Conservation (phyloP, 345 rosid genomes). For the Gossypium bickii region DNA sequence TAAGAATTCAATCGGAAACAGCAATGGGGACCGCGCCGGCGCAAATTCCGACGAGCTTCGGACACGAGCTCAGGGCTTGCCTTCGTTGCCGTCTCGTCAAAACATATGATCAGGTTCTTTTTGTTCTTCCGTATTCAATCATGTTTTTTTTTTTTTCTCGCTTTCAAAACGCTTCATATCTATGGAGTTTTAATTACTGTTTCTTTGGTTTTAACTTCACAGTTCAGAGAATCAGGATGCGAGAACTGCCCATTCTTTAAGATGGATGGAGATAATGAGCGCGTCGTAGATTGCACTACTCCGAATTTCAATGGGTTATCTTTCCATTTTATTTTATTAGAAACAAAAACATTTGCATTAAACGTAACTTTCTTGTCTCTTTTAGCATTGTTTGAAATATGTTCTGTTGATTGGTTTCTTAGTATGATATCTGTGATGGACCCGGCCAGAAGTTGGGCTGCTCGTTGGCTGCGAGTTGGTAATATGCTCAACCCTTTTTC, state of each 20-base stretch:
- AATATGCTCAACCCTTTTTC: conserved; percentile 15
- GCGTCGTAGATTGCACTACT: conserved; percentile 67
- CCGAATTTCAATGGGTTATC: conserved; percentile 64
- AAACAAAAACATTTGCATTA: background rate
- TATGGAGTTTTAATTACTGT: background rate
- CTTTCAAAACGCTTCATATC: background rate
- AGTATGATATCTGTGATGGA: conserved; percentile 97
- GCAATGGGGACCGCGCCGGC: conserved; percentile 51
- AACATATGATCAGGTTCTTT: conserved; percentile 65
- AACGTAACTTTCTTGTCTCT: background rate
- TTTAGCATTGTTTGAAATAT: background rate
- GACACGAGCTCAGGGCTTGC: conserved; percentile 73
- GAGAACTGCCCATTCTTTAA: conserved; percentile 70
- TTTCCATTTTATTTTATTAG: background rate
- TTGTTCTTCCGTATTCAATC: background rate
- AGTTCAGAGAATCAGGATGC: conserved; percentile 65
- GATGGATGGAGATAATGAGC: conserved; percentile 69
- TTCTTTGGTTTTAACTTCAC: background rate
- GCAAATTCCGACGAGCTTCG: conserved; percentile 75
- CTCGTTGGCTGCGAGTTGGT: conserved; percentile 95
- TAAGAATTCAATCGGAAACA: background rate
- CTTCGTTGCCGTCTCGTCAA: conserved; percentile 80
- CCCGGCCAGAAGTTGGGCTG: conserved; percentile 93
- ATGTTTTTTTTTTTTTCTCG: conserved; percentile 11
- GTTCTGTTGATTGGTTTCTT: conserved; percentile 1